These are phyloP conservation scores for Aspergillus campestris DNA, from an alignment of 495 filamentous ascomycete species.

Conservation along the genomic window DNA sequence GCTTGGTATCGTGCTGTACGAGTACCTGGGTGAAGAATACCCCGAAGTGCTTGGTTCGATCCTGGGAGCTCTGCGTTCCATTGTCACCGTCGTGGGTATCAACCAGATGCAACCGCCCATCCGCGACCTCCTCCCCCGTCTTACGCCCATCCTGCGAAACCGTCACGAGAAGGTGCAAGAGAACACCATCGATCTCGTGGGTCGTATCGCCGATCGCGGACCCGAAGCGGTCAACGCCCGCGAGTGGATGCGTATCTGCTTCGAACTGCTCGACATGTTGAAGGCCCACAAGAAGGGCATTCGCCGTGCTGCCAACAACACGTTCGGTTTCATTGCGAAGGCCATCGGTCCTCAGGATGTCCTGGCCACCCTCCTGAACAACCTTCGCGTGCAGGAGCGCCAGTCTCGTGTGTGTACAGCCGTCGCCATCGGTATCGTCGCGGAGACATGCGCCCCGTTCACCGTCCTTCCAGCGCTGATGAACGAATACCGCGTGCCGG, in stretches of 20 bases:
- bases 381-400: constrained; percentile 92
- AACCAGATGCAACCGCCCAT: constrained; percentile 99
- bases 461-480: constrained; percentile 97
- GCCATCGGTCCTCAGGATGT: constrained; percentile 98
- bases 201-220: constrained; percentile 95
- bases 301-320: constrained; percentile 97
- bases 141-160: constrained; percentile 95
- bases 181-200: constrained; percentile 98
- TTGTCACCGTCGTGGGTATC: constrained; percentile 98
- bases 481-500: constrained; percentile 99
- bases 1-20: constrained; percentile 91
- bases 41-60: constrained; percentile 97
- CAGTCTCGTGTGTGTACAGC: constrained; percentile 98
- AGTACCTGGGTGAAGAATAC: constrained; percentile 98
- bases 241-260: constrained; percentile 99
- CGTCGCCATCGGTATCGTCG: constrained; percentile 99
- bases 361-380: constrained; percentile 89
- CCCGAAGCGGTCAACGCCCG: constrained; percentile 92
- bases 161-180: constrained; percentile 99
- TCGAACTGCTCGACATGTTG: constrained; percentile 97
- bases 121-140: constrained; percentile 86
- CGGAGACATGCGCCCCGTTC: constrained; percentile 98
- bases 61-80: constrained; percentile 85
- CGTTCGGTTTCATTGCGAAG: constrained; percentile 99
- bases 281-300: constrained; percentile 99